Conservation (phyloP, 495 filamentous ascomycete genomes). For the Sporormia fimetaria region DNA sequence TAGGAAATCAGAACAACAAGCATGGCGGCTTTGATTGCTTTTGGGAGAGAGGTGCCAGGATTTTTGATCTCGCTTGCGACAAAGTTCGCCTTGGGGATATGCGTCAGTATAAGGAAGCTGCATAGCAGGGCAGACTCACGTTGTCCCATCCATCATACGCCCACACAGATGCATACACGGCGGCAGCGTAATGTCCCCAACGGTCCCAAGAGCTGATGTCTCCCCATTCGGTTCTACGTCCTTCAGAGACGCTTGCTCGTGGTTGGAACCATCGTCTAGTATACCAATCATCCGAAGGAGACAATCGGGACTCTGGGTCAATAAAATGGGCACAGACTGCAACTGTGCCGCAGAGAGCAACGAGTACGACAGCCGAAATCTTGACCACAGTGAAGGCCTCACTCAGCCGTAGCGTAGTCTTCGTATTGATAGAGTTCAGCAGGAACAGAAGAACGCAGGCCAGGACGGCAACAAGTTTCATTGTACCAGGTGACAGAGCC, state of each 20-base stretch:
- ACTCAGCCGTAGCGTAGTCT: conserved; percentile 15
- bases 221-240: conserved; percentile 6
- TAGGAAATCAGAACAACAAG: conserved; percentile 30
- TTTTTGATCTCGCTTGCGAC: conserved; percentile 32
- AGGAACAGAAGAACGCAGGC: conserved; percentile 26
- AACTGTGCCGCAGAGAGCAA: conserved; percentile 6
- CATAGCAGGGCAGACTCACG: conserved; percentile 11
- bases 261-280: conserved; percentile 15
- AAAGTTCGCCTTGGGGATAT: conserved; percentile 25
- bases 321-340: conserved; percentile 13
- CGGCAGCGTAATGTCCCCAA: conserved; percentile 14
- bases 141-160: conserved; percentile 31
- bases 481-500: conserved; percentile 9
- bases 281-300: conserved; percentile 16
- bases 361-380: conserved; percentile 9
- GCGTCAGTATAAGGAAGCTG: not conserved
- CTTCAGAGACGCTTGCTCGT: conserved; percentile 7
- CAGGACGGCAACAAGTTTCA: conserved; percentile 27
- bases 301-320: conserved; percentile 8
- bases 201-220: conserved; percentile 12
- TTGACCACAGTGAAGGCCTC: conserved; percentile 20
- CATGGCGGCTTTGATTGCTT: conserved; percentile 28
- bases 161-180: conserved; percentile 24
- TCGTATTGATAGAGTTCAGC: conserved; percentile 19
- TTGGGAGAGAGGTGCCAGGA: conserved; percentile 24